Evolutionary conservation across 176 grass and related monocot species (phyloP), one percentile per base, ranked within the genome.

Genomic region (Oropetium thomaeum): DNA sequence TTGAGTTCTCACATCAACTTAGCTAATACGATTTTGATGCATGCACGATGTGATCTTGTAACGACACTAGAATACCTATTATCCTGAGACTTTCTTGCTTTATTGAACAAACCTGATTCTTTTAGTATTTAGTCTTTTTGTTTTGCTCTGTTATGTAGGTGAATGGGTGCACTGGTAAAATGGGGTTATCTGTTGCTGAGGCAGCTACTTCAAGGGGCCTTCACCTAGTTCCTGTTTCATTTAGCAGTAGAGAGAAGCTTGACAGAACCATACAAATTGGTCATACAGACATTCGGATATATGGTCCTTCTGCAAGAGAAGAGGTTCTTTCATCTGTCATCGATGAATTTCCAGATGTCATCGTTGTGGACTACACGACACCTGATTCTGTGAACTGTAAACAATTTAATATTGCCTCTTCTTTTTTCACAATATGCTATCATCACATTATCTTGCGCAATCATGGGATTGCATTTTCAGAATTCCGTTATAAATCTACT

Each of bases 151-250:
- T 69, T 44, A 11, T 86, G 61, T 81, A 98, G 91, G 96, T 98
- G 44, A 98, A 94, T 86, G 89, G 91, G 35, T 94, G 96, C 82
- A 92, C 71, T 65, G 91, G 96, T 38, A 98, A 98, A 48, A 98
- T 90, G 89, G 95, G 88, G 33, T 26, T 65, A 76, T 78, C 81
- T 74, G 89, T 92, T 65, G 91, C 91, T 22, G 84, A 98, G 69
- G 82, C 87, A 33, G 83, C 86, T 42, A 44, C 73, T 76, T 86
- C 73, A 49, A 79, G 82, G 70, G 96, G 96, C 19, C 89, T 98
- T 78, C 79, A 85, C 27, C 65, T 98, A 81, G 76, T 92, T 53
- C 95, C 91, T 67, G 52, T 94, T 59, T 92, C 95, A 85, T 98
- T 98, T 71, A 92, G 86, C 30, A 81, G 89, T 45, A 71, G 29